Conservation (phyloP, 495 filamentous ascomycete genomes). For the Daldinia vernicosa region DNA sequence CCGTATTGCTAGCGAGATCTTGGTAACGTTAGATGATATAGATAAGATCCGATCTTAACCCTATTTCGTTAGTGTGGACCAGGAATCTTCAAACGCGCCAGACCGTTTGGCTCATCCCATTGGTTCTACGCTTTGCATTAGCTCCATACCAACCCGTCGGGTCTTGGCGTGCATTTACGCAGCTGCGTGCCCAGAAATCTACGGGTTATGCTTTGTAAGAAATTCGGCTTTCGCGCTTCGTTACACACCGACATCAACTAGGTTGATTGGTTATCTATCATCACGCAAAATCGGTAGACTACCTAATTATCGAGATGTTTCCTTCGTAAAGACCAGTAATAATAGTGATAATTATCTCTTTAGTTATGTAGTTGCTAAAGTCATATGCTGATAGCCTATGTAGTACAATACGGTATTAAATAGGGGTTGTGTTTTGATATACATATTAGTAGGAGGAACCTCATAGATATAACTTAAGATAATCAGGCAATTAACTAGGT, state of each 20-base stretch:
- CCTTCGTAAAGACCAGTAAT: too few relatives aligned
- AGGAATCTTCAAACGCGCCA: neutral
- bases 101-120: neutral
- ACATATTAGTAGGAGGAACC: too few relatives aligned
- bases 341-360: too few relatives aligned
- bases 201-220: conserved; percentile 14
- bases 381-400: too few relatives aligned
- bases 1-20: conserved; percentile 11
- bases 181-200: neutral
- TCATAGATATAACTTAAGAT: too few relatives aligned
- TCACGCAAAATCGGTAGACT: too few relatives aligned
- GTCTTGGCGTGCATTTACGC: neutral
- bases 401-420: too few relatives aligned
- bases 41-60: conserved; percentile 18
- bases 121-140: conserved; percentile 2
- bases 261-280: too few relatives aligned
- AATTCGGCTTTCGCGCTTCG: conserved; percentile 16
- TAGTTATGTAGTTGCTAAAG: too few relatives aligned
- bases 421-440: too few relatives aligned
- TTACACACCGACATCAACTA: neutral
- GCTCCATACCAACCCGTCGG: neutral
- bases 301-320: too few relatives aligned
- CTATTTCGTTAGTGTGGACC: conserved; percentile 2
- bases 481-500: too few relatives aligned
- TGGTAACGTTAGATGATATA: neutral